Evolutionary conservation across 805 yeast species (phyloP).

Genomic region (Wickerhamiella domercqiae): DNA sequence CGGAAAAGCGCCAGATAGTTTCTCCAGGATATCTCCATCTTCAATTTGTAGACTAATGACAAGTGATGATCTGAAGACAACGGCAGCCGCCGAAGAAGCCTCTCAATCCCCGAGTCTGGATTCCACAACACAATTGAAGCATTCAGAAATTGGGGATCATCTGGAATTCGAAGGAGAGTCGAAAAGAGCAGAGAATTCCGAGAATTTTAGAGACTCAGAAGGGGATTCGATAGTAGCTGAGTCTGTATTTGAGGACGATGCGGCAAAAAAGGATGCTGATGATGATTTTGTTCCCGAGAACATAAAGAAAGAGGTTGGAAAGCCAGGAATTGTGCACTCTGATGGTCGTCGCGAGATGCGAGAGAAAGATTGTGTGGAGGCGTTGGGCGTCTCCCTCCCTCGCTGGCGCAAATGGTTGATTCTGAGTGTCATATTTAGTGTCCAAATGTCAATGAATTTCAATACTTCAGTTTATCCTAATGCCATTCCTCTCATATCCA

Average conservation of each 20-base stretch:
- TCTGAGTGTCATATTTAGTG: conserved; percentile 25
- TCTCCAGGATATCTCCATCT: too few species aligned
- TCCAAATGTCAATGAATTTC: conserved; percentile 30
- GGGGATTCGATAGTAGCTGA: not conserved
- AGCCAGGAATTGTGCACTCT: conserved; percentile 8
- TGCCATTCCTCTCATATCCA: conserved; percentile 30
- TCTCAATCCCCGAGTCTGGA: too few species aligned
- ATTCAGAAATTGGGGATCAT: too few species aligned
- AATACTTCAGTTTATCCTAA: conserved; percentile 26
- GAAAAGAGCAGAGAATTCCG: too few species aligned
- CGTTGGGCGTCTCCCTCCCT: conserved; percentile 25
- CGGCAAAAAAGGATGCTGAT: not conserved
- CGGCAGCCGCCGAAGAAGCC: too few species aligned
- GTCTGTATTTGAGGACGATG: not conserved
- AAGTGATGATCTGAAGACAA: too few species aligned
- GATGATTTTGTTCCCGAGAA: not conserved
- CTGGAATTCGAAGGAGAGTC: too few species aligned
- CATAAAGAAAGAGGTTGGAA: not conserved
- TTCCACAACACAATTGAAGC: too few species aligned
- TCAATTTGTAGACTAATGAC: too few species aligned
- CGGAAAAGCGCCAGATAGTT: too few species aligned
- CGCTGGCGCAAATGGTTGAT: conserved; percentile 25
- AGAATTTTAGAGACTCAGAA: too few species aligned
- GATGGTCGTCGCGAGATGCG: conserved; percentile 13
- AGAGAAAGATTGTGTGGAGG: conserved; percentile 27